phyloP scores from a whole-genome alignment of 2,329 filamentous ascomycete genomes.

The Sporothrix sp. region DNA sequence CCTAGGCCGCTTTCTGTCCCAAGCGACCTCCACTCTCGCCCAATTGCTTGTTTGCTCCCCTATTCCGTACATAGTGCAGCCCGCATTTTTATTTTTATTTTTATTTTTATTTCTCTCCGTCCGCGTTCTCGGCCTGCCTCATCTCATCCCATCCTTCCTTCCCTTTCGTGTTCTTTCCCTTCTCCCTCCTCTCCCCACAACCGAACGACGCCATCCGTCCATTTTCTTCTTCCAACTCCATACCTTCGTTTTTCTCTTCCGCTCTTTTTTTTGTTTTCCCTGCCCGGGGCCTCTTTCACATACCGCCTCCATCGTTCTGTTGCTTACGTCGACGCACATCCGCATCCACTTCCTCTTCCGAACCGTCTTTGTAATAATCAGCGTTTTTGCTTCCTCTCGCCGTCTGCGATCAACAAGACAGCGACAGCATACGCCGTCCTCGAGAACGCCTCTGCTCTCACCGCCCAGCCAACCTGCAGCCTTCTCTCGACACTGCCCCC shows the following conservation, averaged over 20 bases:
- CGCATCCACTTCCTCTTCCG: not conserved
- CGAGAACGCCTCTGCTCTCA: no score
- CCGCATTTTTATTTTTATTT: not conserved
- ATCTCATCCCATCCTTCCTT: slow-evolving; percentile 2
- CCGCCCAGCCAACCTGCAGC: no score
- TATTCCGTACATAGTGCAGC: no score
- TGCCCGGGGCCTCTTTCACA: not conserved
- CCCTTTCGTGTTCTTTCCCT: not conserved
- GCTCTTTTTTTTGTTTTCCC: not conserved
- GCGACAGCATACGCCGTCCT: no score
- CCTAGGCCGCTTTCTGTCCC: slow-evolving; percentile 8
- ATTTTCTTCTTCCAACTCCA: not conserved
- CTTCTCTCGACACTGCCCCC: not conserved
- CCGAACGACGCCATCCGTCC: not conserved
- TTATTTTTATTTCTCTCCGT: not conserved
- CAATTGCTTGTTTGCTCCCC: slow-evolving; percentile 9
- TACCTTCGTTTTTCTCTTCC: slow-evolving; percentile 1
- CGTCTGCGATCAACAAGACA: no score
- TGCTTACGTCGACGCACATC: not conserved
- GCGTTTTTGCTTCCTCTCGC: no score
- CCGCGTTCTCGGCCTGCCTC: slow-evolving; percentile 1
- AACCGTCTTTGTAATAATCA: no score
- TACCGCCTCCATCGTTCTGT: not conserved
- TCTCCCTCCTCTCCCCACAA: not conserved
- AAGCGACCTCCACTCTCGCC: slow-evolving; percentile 1